Evolutionary conservation across 495 filamentous ascomycete genomes (phyloP).

Genomic region (Podospora conica): DNA sequence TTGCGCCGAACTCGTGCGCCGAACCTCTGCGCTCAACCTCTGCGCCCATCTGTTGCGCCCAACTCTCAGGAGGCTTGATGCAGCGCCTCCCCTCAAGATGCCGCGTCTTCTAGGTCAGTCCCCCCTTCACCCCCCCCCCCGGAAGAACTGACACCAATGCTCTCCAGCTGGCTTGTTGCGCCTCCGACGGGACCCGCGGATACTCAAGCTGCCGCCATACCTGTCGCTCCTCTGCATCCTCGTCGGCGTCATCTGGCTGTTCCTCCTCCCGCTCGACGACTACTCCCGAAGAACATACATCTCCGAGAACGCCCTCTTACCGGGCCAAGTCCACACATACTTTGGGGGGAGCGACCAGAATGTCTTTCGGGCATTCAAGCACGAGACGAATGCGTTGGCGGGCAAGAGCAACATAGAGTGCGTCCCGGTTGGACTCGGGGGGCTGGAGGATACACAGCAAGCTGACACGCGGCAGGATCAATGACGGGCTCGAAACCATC

Average conservation of each 20-base stretch:
- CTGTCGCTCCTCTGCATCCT: slow-evolving; percentile 82
- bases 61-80: slow-evolving; percentile 3
- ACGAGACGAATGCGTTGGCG: slow-evolving; percentile 64
- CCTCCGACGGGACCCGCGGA: slow-evolving; percentile 59
- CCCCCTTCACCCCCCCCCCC: neutral
- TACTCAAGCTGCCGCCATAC: slow-evolving; percentile 71
- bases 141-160: neutral
- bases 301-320: slow-evolving; percentile 92
- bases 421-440: slow-evolving; percentile 6
- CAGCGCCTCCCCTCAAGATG: slow-evolving; percentile 19
- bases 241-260: slow-evolving; percentile 85
- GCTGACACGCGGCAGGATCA: slow-evolving; percentile 42
- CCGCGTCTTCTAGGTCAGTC: slow-evolving; percentile 29
- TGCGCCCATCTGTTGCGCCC: neutral
- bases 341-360: slow-evolving; percentile 95
- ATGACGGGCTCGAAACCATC: slow-evolving; percentile 65
- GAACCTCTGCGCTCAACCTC: neutral
- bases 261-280: slow-evolving; percentile 84
- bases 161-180: slow-evolving; percentile 40
- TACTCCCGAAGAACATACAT: slow-evolving; percentile 94
- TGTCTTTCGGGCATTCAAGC: slow-evolving; percentile 85
- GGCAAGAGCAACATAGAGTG: slow-evolving; percentile 48
- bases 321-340: slow-evolving; percentile 95
- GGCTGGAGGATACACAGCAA: neutral
- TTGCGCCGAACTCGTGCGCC: neutral